Conservation (phyloP, 192 early-diverging fungal species). For the Coemansia sp. region DNA sequence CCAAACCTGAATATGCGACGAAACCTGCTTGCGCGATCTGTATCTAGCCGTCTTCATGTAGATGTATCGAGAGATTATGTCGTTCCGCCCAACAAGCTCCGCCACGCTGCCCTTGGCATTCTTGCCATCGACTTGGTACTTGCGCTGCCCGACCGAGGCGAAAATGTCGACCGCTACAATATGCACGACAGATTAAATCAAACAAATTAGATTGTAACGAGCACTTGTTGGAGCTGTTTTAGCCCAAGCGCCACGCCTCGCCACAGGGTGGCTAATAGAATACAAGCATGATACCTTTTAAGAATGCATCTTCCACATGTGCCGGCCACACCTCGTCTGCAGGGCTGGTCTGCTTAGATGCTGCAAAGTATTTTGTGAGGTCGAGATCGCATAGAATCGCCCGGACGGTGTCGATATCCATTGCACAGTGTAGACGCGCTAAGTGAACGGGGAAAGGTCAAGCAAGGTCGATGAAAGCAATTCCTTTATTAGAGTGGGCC, state of each 20-base stretch:
- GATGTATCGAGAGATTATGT: slow-evolving; percentile 73
- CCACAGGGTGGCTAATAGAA: too few species aligned
- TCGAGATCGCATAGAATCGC: slow-evolving; percentile 30
- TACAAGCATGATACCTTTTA: slow-evolving; percentile 30
- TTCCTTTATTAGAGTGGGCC: neutral
- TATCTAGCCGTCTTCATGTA: slow-evolving; percentile 63
- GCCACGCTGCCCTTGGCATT: slow-evolving; percentile 8
- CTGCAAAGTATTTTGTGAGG: slow-evolving; percentile 23
- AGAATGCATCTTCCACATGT: slow-evolving; percentile 35
- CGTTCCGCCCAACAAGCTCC: slow-evolving; percentile 63
- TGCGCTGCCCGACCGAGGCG: slow-evolving; percentile 37
- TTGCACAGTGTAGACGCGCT: neutral
- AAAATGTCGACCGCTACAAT: slow-evolving; percentile 32
- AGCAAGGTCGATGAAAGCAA: neutral
- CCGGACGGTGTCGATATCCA: slow-evolving; percentile 42
- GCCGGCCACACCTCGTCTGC: slow-evolving; percentile 45
- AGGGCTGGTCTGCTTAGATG: slow-evolving; percentile 13
- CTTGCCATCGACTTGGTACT: slow-evolving; percentile 48
- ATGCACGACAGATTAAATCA: neutral
- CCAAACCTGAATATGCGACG: slow-evolving; percentile 76
- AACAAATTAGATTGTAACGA: neutral
- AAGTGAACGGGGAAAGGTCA: neutral
- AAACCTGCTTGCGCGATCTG: slow-evolving; percentile 75
- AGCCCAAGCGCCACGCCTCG: neutral
- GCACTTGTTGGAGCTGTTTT: neutral